Base-by-base conservation (phyloP, 139 green algal species). In the Spirogloea muscicola region DNA sequence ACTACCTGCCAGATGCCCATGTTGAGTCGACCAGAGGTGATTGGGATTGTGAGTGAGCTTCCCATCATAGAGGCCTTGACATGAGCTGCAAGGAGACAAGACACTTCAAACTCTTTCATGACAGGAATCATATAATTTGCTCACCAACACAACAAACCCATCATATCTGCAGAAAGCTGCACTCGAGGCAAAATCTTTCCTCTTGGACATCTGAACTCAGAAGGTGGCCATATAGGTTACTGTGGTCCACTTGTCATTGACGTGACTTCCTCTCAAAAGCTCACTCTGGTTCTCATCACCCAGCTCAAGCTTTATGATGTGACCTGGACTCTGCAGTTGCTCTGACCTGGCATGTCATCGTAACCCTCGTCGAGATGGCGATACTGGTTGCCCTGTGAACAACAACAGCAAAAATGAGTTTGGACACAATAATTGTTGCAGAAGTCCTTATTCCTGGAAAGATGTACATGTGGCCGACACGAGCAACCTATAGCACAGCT, bases 51-150 rank as follows among this genome's bases (percentile, higher is more conserved):
- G 31, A 85, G 31, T 0, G 57, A 74, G 5, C 39, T 42, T 0
- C 83, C 83, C 57, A 87, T 76, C 3, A 87, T 46, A 0, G 74
- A 80, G 0, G 61, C 55, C 79, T 87, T 87, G 36, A 87, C 80
- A 60, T 87, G 83, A 27, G 58, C 83, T 82, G 67, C 25, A 76
- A 6, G n/a, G n/a, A n/a, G n/a, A n/a, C n/a, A n/a, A 78, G 52
- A 2, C 39, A 58, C 6, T 6, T 59, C 49, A 59, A 59, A 59
- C 31, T 25, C 29, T 4, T n/a, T n/a, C 38, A n/a, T n/a, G n/a
- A n/a, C n/a, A n/a, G n/a, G n/a, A n/a, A 44, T 3, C 5, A 10
- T 18, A 18, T n/a, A n/a, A 62, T 31, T 43, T 31, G 18, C 38
- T 43, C 38, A 62, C 5, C 7, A 62, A 62, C 9, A 62, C 7